These are phyloP conservation scores for Heterobasidion parviporum DNA, from an alignment of 1,284 basidiomycete species.

Conservation along the genomic window DNA sequence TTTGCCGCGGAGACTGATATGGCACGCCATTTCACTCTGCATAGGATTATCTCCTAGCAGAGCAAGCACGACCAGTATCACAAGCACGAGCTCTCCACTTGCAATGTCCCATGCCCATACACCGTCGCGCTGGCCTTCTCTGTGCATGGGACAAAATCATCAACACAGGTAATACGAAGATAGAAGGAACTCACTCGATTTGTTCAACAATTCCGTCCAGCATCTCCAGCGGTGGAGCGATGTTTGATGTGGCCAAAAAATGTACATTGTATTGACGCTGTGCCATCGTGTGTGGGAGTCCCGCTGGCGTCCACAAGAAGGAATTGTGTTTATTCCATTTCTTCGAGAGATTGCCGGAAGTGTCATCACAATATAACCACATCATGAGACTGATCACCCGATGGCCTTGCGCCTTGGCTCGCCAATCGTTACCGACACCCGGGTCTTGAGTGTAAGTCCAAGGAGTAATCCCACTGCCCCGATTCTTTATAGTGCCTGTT, in stretches of 20 bases:
- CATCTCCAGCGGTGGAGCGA: not conserved
- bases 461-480: not conserved
- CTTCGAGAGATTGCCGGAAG: constrained; percentile 33
- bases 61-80: constrained; percentile 25
- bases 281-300: constrained; percentile 13
- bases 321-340: constrained; percentile 34
- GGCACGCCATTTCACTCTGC: constrained; percentile 34
- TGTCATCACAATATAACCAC: constrained; percentile 36
- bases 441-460: not conserved
- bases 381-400: constrained; percentile 20
- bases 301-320: constrained; percentile 22
- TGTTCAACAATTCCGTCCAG: not conserved
- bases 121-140: constrained; percentile 18
- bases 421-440: constrained; percentile 12
- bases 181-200: not conserved
- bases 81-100: constrained; percentile 20
- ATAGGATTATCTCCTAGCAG: constrained; percentile 36
- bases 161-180: not conserved
- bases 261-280: constrained; percentile 16
- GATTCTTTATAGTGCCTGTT: too few species aligned
- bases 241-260: not conserved
- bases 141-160: constrained; percentile 4
- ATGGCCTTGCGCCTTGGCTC: constrained; percentile 8
- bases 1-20: constrained; percentile 29
- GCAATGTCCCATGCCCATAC: constrained; percentile 28